Evolutionary conservation across 495 filamentous ascomycete species (phyloP), one percentile per base, ranked within the genome.

Genomic region (Lophium mytilinum): DNA sequence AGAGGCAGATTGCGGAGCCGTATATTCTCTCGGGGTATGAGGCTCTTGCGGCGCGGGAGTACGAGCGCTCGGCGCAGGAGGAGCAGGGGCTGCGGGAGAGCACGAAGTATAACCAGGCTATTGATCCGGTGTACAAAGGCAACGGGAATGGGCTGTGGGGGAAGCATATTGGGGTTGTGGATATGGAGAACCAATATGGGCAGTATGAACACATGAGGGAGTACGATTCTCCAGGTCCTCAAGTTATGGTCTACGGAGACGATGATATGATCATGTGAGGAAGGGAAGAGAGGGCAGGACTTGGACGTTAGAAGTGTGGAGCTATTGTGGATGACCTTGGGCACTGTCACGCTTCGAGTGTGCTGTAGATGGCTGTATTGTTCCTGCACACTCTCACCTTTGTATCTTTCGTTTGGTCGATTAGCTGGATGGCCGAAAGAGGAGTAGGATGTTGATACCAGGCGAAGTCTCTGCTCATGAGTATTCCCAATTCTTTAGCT

Each of bases 171-270:
- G 60, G 57, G 15, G 42, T 66, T 8, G 40, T 62, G 57, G 61
- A 66, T 39, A 70, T 70, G 68, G 68, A 70, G 52, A 68, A 70
- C 45, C 66, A 68, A 54, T 70, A 69, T 46, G 67, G 67, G 4
- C 61, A 60, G n/a, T 69, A 61, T 45, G 67, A 55, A 30, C 43
- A 56, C 36, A 55, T 61, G 36, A 58, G 65, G 51, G 65, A 66
- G 24, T 47, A 51, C 9, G 46, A n/a, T 43, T 48, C 37, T 19
- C 17, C 21, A 0, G 9, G 30, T 18, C 21, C 14, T 48, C 33
- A 15, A 2, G 15, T 45, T n/a, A 19, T 48, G 15, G 36, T 48
- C 43, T 55, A 66, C 30, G 52, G 19, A 6, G 60, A 66, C 21
- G 50, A 63, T 15, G 64, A 63, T 34, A 66, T 66, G 64, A 53